These are phyloP conservation scores for Areca catechu DNA, from an alignment of 176 grass and related monocot genomes.

Conservation along the genomic window DNA sequence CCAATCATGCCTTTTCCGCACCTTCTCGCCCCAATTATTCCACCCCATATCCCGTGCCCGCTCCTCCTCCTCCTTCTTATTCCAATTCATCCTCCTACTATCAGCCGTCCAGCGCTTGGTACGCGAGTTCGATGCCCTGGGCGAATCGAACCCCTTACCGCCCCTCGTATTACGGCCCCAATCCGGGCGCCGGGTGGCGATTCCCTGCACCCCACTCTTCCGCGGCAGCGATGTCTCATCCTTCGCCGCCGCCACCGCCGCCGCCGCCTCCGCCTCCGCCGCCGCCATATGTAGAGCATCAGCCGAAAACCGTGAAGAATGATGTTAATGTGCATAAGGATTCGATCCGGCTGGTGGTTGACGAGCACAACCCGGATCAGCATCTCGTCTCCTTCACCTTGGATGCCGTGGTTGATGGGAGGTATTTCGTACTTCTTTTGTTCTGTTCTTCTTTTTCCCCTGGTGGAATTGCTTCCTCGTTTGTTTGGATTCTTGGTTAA, in stretches of 20 bases:
- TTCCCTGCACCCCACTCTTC: background rate
- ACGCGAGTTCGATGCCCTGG: background rate
- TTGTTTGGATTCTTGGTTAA: too few relatives aligned
- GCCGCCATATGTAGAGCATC: constrained; percentile 33
- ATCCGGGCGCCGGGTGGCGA: constrained; percentile 4
- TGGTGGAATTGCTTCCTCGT: too few relatives aligned
- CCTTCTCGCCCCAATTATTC: too few relatives aligned
- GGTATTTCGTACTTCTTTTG: constrained; percentile 18
- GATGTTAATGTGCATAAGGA: constrained; percentile 88
- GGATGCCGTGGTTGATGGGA: constrained; percentile 66
- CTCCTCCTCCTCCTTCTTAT: too few relatives aligned
- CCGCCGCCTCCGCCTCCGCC: constrained; percentile 34
- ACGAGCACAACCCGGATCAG: constrained; percentile 40
- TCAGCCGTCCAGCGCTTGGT: too few relatives aligned
- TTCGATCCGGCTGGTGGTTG: constrained; percentile 59
- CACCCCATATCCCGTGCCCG: too few relatives aligned
- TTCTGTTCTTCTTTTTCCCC: too few relatives aligned
- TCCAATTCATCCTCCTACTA: too few relatives aligned
- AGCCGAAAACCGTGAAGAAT: constrained; percentile 79
- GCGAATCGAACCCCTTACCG: constrained; percentile 1
- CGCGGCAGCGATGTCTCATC: background rate
- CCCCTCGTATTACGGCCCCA: constrained; percentile 10
- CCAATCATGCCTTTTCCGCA: too few relatives aligned
- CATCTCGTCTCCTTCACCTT: constrained; percentile 79
- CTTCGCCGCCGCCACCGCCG: constrained; percentile 17